These are phyloP conservation scores for Neurospora sp. DNA, from an alignment of 2,329 filamentous ascomycete genomes.

Conservation along the genomic window DNA sequence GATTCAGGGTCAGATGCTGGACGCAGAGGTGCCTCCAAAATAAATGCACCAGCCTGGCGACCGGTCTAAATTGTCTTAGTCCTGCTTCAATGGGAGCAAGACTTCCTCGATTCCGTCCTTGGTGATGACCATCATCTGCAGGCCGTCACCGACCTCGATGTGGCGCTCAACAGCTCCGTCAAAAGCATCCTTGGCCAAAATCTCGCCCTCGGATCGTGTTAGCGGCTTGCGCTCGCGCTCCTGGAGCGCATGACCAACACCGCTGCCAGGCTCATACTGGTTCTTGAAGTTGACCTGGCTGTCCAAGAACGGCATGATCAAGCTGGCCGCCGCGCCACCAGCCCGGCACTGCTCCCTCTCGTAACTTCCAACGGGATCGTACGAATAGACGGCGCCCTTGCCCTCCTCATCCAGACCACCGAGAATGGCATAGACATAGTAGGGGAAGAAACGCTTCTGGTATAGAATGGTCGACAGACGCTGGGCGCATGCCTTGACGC, in stretches of 20 bases:
- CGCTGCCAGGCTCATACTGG: slow-evolving; percentile 83
- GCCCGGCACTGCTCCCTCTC: slow-evolving; percentile 94
- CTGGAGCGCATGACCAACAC: slow-evolving; percentile 69
- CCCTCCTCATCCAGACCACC: slow-evolving; percentile 92
- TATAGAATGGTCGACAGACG: slow-evolving; percentile 92
- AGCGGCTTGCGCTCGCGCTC: slow-evolving; percentile 62
- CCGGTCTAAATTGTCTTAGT: slow-evolving; percentile 40
- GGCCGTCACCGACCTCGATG: slow-evolving; percentile 93
- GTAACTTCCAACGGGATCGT: slow-evolving; percentile 96
- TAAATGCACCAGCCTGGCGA: background rate
- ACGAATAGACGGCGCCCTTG: slow-evolving; percentile 88
- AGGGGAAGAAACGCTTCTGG: slow-evolving; percentile 96
- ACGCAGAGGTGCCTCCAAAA: background rate
- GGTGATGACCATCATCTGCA: slow-evolving; percentile 94
- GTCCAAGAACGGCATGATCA: slow-evolving; percentile 99
- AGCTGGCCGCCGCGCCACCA: slow-evolving; percentile 78
- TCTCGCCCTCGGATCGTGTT: slow-evolving; percentile 63
- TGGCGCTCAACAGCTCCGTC: slow-evolving; percentile 97
- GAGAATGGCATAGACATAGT: slow-evolving; percentile 92
- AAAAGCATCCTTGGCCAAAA: slow-evolving; percentile 92
- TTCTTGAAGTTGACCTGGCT: slow-evolving; percentile 99
- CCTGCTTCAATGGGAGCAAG: slow-evolving; percentile 77
- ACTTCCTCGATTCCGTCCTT: slow-evolving; percentile 80
- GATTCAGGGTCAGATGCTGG: background rate
- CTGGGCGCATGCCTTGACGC: slow-evolving; percentile 87